Evolutionary conservation across 768 basidiomycete genomes (phyloP), one percentile per base, ranked within the genome.

Genomic region (Floccularia luteovirens): DNA sequence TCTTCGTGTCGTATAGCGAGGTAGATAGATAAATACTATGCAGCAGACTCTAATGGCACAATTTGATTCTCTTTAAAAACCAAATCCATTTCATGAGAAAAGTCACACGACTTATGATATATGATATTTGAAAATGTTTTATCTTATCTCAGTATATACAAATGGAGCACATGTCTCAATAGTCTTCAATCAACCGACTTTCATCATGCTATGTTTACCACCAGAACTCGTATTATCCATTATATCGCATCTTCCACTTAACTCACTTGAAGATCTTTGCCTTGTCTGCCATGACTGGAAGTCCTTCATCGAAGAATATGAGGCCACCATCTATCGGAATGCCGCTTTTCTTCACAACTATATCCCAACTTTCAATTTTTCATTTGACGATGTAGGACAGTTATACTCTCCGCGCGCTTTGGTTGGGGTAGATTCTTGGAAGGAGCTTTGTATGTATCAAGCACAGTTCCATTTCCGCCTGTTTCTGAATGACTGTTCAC

Each of bases 341-440:
- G 77, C 75, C 4, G 77, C 82, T 0, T 43, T 66, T 35, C 49
- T 71, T 11, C 77, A 81, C 46, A 62, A 60, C 19, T 79, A 72
- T 52, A 54, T 69, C 14, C 43, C 54, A 22, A 57, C 59, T 4
- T 48, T 45, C 1, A 41, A 49, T 2, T 41, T 28, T 38, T 48
- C 10, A 31, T 41, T 2, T 48, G 8, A 23, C 56, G 12, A 45
- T 69, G 19, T 49, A 59, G 13, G 55, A 69, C 23, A 30, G 3
- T 43, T 52, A 0, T 66, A 62, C 40, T 63, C 64, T 0, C 44
- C 51, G 5, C 59, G 63, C 11, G 59, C 65, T 28, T 43, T 76
- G 33, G 43, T 47, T 3, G 62, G 62, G 13, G 67, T 72, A 2
- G 39, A 44, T 0, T 52, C 55, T 39, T 88, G 84, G 84, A 76